Evolutionary conservation across 176 grass and related monocot species (phyloP).

Genomic region (Zea mays): DNA sequence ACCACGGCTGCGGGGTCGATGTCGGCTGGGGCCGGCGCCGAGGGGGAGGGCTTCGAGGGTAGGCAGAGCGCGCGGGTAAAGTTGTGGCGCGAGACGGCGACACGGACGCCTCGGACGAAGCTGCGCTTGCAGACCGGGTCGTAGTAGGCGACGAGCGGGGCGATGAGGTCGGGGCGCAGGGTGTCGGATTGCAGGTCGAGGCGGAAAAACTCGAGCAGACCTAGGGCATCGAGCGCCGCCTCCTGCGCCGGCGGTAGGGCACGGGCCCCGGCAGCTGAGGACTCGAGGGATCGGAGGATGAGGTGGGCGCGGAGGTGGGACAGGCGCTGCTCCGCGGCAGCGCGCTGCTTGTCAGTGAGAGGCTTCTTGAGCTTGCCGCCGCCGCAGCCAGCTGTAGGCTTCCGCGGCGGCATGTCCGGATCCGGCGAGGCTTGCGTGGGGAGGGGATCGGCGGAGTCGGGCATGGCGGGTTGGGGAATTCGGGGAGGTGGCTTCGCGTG

Average conservation of each 20-base stretch:
- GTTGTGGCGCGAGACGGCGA: conserved; percentile 56
- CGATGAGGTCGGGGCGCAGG: conserved; percentile 61
- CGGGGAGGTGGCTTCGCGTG: not conserved
- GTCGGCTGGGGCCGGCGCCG: conserved; percentile 20
- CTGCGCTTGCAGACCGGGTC: conserved; percentile 57
- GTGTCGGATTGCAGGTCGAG: conserved; percentile 39
- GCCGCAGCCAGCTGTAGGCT: not conserved
- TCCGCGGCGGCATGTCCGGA: conserved; percentile 48
- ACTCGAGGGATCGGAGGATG: conserved; percentile 22
- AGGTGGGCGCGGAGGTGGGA: conserved; percentile 40
- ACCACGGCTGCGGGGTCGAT: conserved; percentile 42
- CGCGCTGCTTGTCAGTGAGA: conserved; percentile 50
- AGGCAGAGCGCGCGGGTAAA: conserved; percentile 60
- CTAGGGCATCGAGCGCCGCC: conserved; percentile 58
- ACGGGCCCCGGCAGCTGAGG: not conserved
- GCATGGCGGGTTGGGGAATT: conserved; percentile 40
- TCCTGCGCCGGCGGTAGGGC: conserved; percentile 48
- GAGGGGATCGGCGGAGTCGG: conserved; percentile 21
- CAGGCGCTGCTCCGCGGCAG: conserved; percentile 53
- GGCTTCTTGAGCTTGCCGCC: conserved; percentile 51
- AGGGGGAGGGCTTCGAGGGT: conserved; percentile 46
- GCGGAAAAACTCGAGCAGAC: conserved; percentile 66
- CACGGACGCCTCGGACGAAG: conserved; percentile 54
- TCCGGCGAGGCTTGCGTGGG: conserved; percentile 28
- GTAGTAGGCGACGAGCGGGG: conserved; percentile 65